Percentiles rank a stretch among this genome's conserved stretches.
These are phyloP conservation scores for Endotrypanum monterogeii DNA, from an alignment of 208 protist genomes.

Conservation along the genomic window DNA sequence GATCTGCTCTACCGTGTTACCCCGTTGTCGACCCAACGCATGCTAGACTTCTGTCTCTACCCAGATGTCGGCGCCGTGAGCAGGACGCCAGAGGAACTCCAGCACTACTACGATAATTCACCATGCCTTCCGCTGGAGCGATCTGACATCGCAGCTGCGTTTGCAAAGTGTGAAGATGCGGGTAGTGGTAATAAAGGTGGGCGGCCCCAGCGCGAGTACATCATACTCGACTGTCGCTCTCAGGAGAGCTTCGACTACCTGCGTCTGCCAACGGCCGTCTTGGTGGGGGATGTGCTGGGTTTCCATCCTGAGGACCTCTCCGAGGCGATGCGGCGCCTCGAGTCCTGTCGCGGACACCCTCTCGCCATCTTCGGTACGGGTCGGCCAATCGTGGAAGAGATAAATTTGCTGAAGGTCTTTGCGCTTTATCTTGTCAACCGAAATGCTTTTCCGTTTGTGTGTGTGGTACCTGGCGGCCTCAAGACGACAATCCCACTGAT, in stretches of 20 bases:
- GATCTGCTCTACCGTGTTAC: conserved; percentile 76
- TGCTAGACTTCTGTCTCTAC: conserved; percentile 70
- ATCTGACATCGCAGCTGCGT: conserved; percentile 66
- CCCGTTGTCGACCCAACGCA: conserved; percentile 57
- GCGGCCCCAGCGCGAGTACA: conserved; percentile 54
- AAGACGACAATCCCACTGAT: conserved; percentile 73
- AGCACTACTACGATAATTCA: conserved; percentile 59
- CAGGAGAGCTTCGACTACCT: conserved; percentile 81
- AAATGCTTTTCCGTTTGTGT: conserved; percentile 72
- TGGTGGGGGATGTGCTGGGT: conserved; percentile 59
- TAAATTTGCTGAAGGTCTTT: conserved; percentile 88
- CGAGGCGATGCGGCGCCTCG: conserved; percentile 51
- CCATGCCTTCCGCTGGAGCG: conserved; percentile 75
- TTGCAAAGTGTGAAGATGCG: conserved; percentile 25
- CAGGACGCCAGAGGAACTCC: conserved; percentile 55
- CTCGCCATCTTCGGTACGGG: conserved; percentile 46
- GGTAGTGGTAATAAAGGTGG: not conserved
- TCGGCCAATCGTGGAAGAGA: conserved; percentile 56
- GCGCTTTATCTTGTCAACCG: conserved; percentile 76
- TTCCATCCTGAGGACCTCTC: conserved; percentile 35
- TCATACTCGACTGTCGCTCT: conserved; percentile 90
- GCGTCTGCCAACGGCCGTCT: conserved; percentile 76
- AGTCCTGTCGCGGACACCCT: conserved; percentile 53
- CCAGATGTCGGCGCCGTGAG: conserved; percentile 43
- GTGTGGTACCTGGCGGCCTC: conserved; percentile 76